phyloP scores from a whole-genome alignment of 1,139 yeast genomes.

The Starmera stellimalicola region DNA sequence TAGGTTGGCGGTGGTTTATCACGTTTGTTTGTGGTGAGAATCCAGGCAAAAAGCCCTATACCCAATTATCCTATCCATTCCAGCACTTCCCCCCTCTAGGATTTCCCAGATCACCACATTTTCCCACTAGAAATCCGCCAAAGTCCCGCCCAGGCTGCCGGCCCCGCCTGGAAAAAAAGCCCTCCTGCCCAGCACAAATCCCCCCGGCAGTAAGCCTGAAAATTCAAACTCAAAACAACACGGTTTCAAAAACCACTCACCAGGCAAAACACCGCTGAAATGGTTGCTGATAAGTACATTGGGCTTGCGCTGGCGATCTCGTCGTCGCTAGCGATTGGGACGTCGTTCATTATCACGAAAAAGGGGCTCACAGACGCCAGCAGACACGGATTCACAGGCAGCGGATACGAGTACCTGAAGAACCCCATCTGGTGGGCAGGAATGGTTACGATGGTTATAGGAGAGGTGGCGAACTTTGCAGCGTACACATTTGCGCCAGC shows the following conservation, averaged over 20 bases:
- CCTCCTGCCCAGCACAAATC: too few species aligned
- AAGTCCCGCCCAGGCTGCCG: too few species aligned
- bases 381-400: slow-evolving; percentile 56
- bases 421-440: slow-evolving; percentile 97
- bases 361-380: slow-evolving; percentile 76
- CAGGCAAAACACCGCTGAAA: slow-evolving; percentile 1
- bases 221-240: background rate
- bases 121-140: too few species aligned
- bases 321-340: slow-evolving; percentile 83
- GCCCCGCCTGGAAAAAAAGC: too few species aligned
- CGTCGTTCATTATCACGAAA: slow-evolving; percentile 82
- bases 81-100: too few species aligned
- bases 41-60: too few species aligned
- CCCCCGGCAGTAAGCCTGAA: too few species aligned
- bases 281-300: slow-evolving; percentile 60
- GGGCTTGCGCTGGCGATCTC: slow-evolving; percentile 86
- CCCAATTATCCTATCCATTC: too few species aligned
- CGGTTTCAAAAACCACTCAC: too few species aligned
- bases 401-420: slow-evolving; percentile 63
- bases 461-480: slow-evolving; percentile 88
- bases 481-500: slow-evolving; percentile 97
- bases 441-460: slow-evolving; percentile 82
- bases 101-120: too few species aligned
- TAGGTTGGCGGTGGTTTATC: too few species aligned
- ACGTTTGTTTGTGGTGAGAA: too few species aligned